Evolutionary conservation across 2,329 filamentous ascomycete genomes (phyloP), one percentile per base, ranked within the genome.

Genomic region (Cephalotrichum gorgonifer): DNA sequence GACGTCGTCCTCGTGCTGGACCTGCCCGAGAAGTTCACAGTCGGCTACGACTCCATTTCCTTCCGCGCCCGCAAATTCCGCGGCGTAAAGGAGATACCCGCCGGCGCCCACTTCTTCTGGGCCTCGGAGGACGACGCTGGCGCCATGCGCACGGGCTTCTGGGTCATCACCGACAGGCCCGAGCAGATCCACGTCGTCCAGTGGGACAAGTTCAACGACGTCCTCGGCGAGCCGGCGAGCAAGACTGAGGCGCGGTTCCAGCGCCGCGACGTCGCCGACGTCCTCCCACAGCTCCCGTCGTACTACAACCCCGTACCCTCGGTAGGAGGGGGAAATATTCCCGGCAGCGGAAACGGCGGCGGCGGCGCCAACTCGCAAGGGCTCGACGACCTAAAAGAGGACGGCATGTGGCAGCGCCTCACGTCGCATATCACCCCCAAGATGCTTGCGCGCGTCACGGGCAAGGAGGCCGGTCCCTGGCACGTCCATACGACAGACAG

Each of bases 31-130:
- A 61, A 66, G 33, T 74, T 75, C 50, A 74, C 69, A 2, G 62
- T 83, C 17, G 76, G 76, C 42, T 76, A 73, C 54, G 77, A 81
- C 55, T 64, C 69, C 2, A 59, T 73, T 43, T 71, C 72, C 2
- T 69, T 78, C 53, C 72, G 67, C 15, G 67, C 68, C 5, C 64
- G 62, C 38, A 61, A 69, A 22, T 76, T 81, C 54, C 63, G 64
- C 7, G 79, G 79, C 20, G 66, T 83, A 50, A 71, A 70, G 22
- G 68, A 77, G 49, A 65, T 83, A 25, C 76, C 78, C 0, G 57
- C 66, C 0, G 80, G 80, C 0, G 60, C 73, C 14, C 80, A 83
- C 57, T 74, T 83, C 51, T 65, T 82, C 50, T 83, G 78, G 78
- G 70, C 75, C 26, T 68, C 78, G 2, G 68, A 75, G 22, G 67